Conservation (phyloP, 371 early-diverging fungal genomes). For the Conidiobolus incongruus region DNA sequence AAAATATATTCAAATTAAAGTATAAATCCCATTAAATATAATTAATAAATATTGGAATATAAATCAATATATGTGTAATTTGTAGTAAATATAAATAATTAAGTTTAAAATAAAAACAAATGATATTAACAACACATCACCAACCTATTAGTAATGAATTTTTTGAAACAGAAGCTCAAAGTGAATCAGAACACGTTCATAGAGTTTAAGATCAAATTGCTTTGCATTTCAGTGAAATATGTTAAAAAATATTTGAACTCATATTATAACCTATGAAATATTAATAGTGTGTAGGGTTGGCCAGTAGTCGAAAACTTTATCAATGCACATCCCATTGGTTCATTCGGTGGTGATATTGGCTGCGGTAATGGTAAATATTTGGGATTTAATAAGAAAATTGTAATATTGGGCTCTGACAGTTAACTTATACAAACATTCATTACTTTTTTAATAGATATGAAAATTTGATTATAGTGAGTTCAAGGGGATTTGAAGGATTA, state of each 20-base stretch:
- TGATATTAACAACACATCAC: background rate
- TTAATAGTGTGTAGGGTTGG: conserved; percentile 48
- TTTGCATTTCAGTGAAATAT: conserved; percentile 76
- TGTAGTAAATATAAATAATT: background rate
- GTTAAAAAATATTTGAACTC: conserved; percentile 57
- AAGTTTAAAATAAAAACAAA: background rate
- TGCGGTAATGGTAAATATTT: conserved; percentile 97
- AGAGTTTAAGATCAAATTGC: conserved; percentile 85
- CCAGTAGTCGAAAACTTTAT: conserved; percentile 83
- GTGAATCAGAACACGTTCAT: conserved; percentile 67
- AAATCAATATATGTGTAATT: background rate
- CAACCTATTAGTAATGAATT: background rate
- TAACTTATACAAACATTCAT: conserved; percentile 9
- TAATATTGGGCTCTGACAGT: conserved; percentile 71
- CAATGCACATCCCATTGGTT: conserved; percentile 24
- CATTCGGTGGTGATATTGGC: conserved; percentile 81
- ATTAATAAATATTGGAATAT: too few species aligned
- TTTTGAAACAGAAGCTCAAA: conserved; percentile 14
- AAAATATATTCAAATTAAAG: background rate
- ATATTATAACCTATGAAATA: background rate
- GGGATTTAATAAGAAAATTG: conserved; percentile 48
- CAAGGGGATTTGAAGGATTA: conserved; percentile 55
- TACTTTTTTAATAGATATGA: background rate
- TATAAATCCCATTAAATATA: background rate
- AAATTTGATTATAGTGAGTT: background rate